Evolutionary conservation across 257 asterid species (phyloP), one percentile per base, ranked within the genome.

Genomic region (Verbascum thapsus): DNA sequence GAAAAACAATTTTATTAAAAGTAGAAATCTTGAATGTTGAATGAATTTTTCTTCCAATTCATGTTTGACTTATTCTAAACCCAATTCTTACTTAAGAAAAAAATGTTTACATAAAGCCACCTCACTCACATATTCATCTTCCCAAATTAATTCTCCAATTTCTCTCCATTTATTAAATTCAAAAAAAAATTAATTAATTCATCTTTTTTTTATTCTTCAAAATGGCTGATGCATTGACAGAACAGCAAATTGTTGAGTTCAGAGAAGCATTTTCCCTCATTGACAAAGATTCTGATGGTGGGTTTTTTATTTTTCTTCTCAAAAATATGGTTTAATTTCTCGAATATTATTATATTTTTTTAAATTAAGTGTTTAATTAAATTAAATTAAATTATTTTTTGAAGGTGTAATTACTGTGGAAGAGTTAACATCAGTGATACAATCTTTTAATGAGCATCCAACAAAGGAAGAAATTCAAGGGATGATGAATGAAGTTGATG

Each of bases 201-300:
- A n/a, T n/a, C 66, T 16, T 12, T 23, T 47, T 37, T 10, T 32
- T 45, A 8, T 62, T 47, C 45, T 30, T 30, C 5, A 12, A 49
- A 65, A 84, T 84, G 91, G 81, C 75, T 8, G 86, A 72, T 74
- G 72, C 82, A 61, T 58, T 84, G 62, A 51, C 79, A 1, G 78
- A 72, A 35, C 81, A 74, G 1, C 91, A 81, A 68, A 75, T 81
- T 79, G 63, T 78, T 17, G 88, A 81, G 69, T 77, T 81, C 63
- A 64, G 78, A 9, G 88, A 84, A 63, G 88, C 88, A 11, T 84
- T 84, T 47, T 58, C 61, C 52, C 70, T 84, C 19, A 84, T 84
- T 3, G 91, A 84, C 49, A 84, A 73, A 71, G 86, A 84, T 53
- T 79, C 83, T 2, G 86, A 84, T 42, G 87, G 87, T 78, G 54